phyloP scores from a whole-genome alignment of 352 stramenopile genomes.

The Phytopythium oedochilum region DNA sequence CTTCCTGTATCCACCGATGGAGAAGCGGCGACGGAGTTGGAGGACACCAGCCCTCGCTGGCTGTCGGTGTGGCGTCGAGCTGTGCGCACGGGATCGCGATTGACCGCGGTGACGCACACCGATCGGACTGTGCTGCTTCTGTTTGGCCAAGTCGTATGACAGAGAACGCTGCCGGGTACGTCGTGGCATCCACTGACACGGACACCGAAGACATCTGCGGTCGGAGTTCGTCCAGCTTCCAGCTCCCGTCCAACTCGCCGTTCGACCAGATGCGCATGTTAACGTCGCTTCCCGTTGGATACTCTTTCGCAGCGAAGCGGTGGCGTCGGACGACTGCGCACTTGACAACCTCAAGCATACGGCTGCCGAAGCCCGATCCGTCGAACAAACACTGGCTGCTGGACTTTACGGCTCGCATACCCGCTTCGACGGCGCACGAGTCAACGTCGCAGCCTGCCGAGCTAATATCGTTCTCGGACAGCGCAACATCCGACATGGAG shows the following conservation, averaged over 20 bases:
- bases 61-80: neutral
- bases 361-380: neutral
- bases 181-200: neutral
- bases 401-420: neutral
- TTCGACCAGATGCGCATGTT: neutral
- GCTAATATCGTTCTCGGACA: neutral
- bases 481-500: neutral
- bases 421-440: neutral
- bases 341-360: neutral
- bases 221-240: neutral
- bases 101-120: neutral
- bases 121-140: neutral
- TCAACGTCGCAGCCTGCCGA: neutral
- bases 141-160: neutral
- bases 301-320: neutral
- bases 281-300: neutral
- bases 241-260: neutral
- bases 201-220: neutral
- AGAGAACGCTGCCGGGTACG: neutral
- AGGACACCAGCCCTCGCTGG: neutral
- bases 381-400: neutral
- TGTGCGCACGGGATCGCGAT: neutral
- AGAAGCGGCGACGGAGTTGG: neutral
- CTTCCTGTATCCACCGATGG: neutral
- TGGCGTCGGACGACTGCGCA: neutral